phyloP scores from a whole-genome alignment of 2,329 filamentous ascomycete species.

The Periconia digitata region DNA sequence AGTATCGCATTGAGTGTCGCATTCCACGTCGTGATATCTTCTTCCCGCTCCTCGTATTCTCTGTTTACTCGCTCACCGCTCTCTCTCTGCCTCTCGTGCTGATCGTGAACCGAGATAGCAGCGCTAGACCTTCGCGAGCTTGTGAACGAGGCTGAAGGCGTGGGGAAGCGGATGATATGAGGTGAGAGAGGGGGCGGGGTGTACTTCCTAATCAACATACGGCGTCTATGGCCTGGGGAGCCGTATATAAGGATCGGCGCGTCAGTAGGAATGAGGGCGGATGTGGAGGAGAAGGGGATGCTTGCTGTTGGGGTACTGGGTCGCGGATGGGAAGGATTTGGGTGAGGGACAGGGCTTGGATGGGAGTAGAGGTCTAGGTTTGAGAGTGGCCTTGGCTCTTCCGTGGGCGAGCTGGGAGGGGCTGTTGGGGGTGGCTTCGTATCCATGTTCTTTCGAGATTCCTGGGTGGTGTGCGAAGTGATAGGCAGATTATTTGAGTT shows the following conservation, averaged over 20 bases:
- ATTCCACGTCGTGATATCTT: constrained; percentile 12
- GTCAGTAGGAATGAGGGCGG: background rate
- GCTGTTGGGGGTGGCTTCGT: too few species aligned
- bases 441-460: background rate
- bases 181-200: background rate
- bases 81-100: too few species aligned
- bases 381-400: background rate
- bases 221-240: background rate
- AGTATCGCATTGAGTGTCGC: constrained; percentile 12
- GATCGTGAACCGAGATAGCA: too few species aligned
- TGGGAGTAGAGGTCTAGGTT: background rate
- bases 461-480: background rate
- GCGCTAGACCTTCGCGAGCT: too few species aligned
- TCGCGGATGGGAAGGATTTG: background rate
- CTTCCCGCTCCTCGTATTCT: too few species aligned
- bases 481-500: background rate
- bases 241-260: constrained; percentile 1
- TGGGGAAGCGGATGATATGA: background rate
- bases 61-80: too few species aligned
- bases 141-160: background rate
- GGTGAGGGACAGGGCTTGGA: background rate
- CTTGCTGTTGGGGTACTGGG: background rate
- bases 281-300: background rate
- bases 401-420: too few species aligned
- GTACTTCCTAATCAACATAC: background rate